A percentile compares a stretch with the other conserved stretches of the same genome.
Conservation (phyloP, 768 basidiomycete genomes). For the Gelatoporia subvermispora region DNA sequence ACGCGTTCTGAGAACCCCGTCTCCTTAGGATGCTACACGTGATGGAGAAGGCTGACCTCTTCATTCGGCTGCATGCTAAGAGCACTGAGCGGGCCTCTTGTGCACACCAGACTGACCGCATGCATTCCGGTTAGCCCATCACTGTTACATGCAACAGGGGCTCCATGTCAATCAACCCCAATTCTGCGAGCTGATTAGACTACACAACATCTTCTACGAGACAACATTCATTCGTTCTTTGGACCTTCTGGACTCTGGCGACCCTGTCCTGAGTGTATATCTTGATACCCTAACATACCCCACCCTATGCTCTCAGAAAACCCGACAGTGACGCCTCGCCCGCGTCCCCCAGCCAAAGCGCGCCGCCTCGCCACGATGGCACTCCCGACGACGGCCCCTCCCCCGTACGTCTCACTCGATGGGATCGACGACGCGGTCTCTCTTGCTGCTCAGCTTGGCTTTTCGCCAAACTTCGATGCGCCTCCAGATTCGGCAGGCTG, state of each 20-base stretch:
- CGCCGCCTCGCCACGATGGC: conserved; percentile 41
- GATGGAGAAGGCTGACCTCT: too few species aligned
- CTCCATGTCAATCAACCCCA: too few species aligned
- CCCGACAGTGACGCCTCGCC: conserved; percentile 43
- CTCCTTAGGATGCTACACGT: too few species aligned
- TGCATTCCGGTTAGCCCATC: too few species aligned
- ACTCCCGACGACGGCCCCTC: conserved; percentile 31
- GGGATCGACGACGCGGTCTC: conserved; percentile 10
- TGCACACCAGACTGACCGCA: too few species aligned
- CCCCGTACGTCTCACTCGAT: conserved; percentile 47
- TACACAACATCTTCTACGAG: too few species aligned
- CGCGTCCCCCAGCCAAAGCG: conserved; percentile 65
- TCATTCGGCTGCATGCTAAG: too few species aligned
- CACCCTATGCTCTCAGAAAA: conserved; percentile 33
- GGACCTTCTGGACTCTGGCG: not conserved
- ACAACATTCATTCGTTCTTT: not conserved
- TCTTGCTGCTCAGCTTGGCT: conserved; percentile 1
- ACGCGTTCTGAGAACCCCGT: too few species aligned
- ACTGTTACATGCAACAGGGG: too few species aligned
- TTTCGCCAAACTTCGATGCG: conserved; percentile 18
- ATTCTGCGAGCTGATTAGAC: too few species aligned
- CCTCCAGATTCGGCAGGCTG: conserved; percentile 32
- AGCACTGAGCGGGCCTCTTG: too few species aligned
- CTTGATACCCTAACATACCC: not conserved
- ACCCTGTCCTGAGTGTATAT: not conserved